Percentiles rank a stretch among this genome's conserved stretches.
phyloP scores from a whole-genome alignment of 805 yeast genomes.

The Metschnikowia henanensis region DNA sequence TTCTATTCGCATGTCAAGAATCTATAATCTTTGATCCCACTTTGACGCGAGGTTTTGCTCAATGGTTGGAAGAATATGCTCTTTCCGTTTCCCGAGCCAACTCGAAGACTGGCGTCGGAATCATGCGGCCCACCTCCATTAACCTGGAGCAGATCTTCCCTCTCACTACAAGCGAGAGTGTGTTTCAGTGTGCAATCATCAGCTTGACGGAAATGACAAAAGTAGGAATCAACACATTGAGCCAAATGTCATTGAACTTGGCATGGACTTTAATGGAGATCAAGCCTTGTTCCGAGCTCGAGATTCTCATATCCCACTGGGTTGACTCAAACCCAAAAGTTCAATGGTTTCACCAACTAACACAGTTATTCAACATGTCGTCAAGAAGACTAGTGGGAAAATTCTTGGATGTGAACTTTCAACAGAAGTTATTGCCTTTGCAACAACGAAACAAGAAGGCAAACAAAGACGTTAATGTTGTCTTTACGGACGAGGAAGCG shows the following conservation, averaged over 20 bases:
- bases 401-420: constrained; percentile 38
- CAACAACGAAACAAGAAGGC: constrained; percentile 42
- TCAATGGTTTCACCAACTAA: constrained; percentile 60
- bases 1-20: constrained; percentile 35
- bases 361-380: constrained; percentile 46
- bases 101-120: constrained; percentile 34
- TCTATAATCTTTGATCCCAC: constrained; percentile 39
- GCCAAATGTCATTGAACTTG: constrained; percentile 46
- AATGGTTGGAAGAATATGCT: constrained; percentile 28
- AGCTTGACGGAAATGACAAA: constrained; percentile 55
- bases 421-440: constrained; percentile 41
- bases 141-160: constrained; percentile 45
- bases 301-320: constrained; percentile 57
- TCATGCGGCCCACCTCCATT: constrained; percentile 36
- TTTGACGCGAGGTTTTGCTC: constrained; percentile 33
- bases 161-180: constrained; percentile 39
- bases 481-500: constrained; percentile 43
- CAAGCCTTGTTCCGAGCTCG: constrained; percentile 46
- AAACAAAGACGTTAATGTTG: constrained; percentile 20
- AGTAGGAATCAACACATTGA: constrained; percentile 30
- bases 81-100: constrained; percentile 31
- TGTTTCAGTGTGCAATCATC: constrained; percentile 47
- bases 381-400: constrained; percentile 43
- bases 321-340: constrained; percentile 48
- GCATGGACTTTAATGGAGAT: constrained; percentile 61